Evolutionary conservation across 2,329 filamentous ascomycete genomes (phyloP), one percentile per base, ranked within the genome.

Genomic region (Sporothrix dimorphospora): DNA sequence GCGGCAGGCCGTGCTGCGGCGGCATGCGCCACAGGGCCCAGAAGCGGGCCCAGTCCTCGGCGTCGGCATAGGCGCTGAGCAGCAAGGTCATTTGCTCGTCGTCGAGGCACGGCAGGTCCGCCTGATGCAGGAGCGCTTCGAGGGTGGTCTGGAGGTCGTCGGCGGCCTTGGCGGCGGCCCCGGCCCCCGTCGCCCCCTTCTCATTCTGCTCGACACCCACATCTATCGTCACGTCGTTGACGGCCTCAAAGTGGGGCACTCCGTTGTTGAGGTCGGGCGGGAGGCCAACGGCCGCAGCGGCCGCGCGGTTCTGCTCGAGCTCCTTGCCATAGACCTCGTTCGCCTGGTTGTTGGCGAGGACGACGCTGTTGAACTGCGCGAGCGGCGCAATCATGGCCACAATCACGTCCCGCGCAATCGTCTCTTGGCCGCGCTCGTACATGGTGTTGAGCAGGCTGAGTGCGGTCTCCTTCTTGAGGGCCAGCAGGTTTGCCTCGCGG

Each of bases 11-110:
- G 75, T 85, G 84, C 53, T 85, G 82, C 16, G 89, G 80, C 4
- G 88, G 84, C 71, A 85, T 82, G 71, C 85, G 84, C 84, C 90
- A 92, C 11, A 84, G 77, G 24, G 87, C 83, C 89, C 88, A 91
- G 76, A 92, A 88, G 6, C 82, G 81, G 19, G 84, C 78, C 84
- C 88, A 90, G 75, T 89, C 81, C 21, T 78, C 76, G 72, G 83
- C 82, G 24, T 76, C 74, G 5, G 86, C 83, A 74, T 88, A 86
- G 1, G 82, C 80, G 3, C 79, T 75, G 80, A 88, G 80, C 47
- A 89, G 79, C 21, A 79, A 79, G 57, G 81, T 77, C 11, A 83
- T 78, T 65, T 82, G 79, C 3, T 74, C 71, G 34, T 83, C 80
- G 27, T 77, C 75, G 67, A 83, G 82, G n/a, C 82, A 81, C 2